Evolutionary conservation across 2,329 filamentous ascomycete species (phyloP), one percentile per base, ranked within the genome.

Genomic region (Coleophoma crateriformis): DNA sequence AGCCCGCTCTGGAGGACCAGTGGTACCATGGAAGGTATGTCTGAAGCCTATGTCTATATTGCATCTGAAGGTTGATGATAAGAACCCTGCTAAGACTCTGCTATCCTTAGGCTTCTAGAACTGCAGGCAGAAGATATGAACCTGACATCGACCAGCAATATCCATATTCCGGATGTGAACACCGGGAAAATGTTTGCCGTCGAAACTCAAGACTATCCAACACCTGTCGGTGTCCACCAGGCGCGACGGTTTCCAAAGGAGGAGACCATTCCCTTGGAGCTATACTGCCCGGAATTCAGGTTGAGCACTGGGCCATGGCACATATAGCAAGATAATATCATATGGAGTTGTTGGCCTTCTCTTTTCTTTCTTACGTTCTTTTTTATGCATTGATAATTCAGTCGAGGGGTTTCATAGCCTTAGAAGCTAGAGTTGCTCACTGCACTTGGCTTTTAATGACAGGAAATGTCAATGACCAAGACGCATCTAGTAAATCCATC

Each of bases 111-210:
- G 39, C 17, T 41, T 20, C 39, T 41, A 13, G 39, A 41, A 41
- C 39, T 41, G 3, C 19, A 22, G 22, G 11, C 22, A 41, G 39
- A 17, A 13, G 54, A 55, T 38, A 52, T 49, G n/a, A 35, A 46
- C 34, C 41, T 33, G 19, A 41, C 19, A 57, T 59, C 44, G 55
- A 60, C 46, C 52, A 58, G 48, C 59, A 54, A 54, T 57, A 41
- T 58, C 45, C 54, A 49, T 17, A 48, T 71, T 39, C 58, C 58
- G 5, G 48, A 34, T n/a, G 13, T 47, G 20, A 49, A 60, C 14
- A 48, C 50, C 7, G 59, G 55, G 4, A 45, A 45, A 20, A 55
- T 14, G 10, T 60, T 61, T 33, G 44, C 53, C 14, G 54, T 60
- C 7, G 53, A 59, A 41, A 54, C 51, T 2, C 48, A 56, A 8